Evolutionary conservation across 495 filamentous ascomycete genomes (phyloP).

Genomic region (Copromyces sp.): DNA sequence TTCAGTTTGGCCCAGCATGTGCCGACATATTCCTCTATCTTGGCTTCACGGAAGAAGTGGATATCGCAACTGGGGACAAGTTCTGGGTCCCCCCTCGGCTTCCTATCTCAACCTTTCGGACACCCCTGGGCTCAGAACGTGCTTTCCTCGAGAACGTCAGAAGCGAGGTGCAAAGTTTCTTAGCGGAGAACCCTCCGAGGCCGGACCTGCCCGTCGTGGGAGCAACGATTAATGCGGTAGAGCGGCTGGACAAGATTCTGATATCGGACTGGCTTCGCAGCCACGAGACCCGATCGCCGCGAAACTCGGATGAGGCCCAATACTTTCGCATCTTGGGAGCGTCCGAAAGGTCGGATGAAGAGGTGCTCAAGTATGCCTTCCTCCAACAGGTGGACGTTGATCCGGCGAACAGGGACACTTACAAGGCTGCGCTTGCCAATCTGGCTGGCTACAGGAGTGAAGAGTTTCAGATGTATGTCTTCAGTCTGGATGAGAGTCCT

Average conservation of each 20-base stretch:
- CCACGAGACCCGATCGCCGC: background rate
- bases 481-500: background rate
- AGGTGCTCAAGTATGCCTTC: conserved; percentile 20
- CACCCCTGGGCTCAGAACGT: conserved; percentile 13
- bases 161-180: conserved; percentile 24
- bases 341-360: conserved; percentile 9
- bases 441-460: conserved; percentile 9
- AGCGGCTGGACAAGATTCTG: conserved; percentile 13
- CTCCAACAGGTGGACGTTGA: conserved; percentile 12
- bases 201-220: conserved; percentile 6
- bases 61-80: conserved; percentile 9
- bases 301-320: background rate
- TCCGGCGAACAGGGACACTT: conserved; percentile 4
- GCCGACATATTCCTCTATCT: conserved; percentile 51
- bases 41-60: conserved; percentile 40
- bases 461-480: conserved; percentile 17
- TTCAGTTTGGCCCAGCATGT: conserved; percentile 58
- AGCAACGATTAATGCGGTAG: conserved; percentile 9
- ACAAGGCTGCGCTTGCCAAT: conserved; percentile 13
- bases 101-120: conserved; percentile 11
- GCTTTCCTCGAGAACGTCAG: conserved; percentile 27
- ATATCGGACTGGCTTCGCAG: conserved; percentile 4
- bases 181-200: conserved; percentile 8
- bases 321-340: conserved; percentile 14
- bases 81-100: conserved; percentile 20